Conservation (phyloP, 805 yeast species). For the Lachancea fermentati region DNA sequence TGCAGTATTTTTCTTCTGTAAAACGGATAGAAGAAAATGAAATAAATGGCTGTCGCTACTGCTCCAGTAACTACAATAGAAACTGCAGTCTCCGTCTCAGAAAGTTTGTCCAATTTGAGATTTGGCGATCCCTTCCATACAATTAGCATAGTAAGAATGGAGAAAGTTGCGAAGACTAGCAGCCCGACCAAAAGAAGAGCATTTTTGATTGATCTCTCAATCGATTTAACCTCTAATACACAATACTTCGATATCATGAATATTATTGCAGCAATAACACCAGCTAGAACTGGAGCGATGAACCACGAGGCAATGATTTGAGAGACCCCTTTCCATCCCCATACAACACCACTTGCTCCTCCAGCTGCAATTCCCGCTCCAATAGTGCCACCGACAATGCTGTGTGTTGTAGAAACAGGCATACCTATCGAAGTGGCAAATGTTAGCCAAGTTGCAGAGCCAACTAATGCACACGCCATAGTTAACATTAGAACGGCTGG, state of each 20-base stretch:
- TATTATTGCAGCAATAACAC: slow-evolving; percentile 51
- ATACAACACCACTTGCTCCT: slow-evolving; percentile 52
- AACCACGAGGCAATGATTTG: slow-evolving; percentile 78
- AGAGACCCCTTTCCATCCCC: slow-evolving; percentile 76
- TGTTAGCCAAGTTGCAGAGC: slow-evolving; percentile 66
- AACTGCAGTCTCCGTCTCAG: slow-evolving; percentile 48
- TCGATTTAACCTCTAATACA: slow-evolving; percentile 45
- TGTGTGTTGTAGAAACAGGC: slow-evolving; percentile 81
- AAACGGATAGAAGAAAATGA: slow-evolving; percentile 54
- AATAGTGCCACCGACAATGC: slow-evolving; percentile 69
- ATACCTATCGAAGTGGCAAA: slow-evolving; percentile 61
- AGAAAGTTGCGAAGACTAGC: slow-evolving; percentile 53
- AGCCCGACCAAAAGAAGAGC: slow-evolving; percentile 56
- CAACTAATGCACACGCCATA: slow-evolving; percentile 71
- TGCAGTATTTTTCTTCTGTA: slow-evolving; percentile 53
- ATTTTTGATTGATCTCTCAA: slow-evolving; percentile 46
- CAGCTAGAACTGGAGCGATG: slow-evolving; percentile 70
- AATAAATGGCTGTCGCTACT: slow-evolving; percentile 47
- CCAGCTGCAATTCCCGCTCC: slow-evolving; percentile 72
- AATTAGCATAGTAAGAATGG: slow-evolving; percentile 67
- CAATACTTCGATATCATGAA: slow-evolving; percentile 54
- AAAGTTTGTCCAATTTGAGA: slow-evolving; percentile 48
- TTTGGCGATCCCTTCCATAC: slow-evolving; percentile 80
- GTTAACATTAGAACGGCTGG: slow-evolving; percentile 72
- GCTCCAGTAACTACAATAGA: slow-evolving; percentile 62